phyloP scores from a whole-genome alignment of 305 asterid genomes.

The Fraxinus paxiana region DNA sequence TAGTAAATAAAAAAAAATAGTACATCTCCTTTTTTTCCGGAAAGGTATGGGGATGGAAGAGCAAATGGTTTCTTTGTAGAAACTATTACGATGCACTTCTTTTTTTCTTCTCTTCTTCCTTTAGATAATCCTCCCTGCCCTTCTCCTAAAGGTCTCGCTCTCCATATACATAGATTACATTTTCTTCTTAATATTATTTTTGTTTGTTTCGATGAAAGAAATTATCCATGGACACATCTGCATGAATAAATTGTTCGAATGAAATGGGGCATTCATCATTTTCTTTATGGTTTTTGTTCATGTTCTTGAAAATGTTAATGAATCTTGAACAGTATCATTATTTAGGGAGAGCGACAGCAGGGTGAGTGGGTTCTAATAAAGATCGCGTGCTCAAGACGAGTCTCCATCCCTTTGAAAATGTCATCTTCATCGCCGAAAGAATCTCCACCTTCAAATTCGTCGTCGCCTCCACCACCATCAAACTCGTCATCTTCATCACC shows the following conservation, averaged over 20 bases:
- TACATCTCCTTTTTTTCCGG: not conserved
- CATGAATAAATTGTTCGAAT: not conserved
- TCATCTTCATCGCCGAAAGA: slow-evolving; percentile 18
- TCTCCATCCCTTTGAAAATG: slow-evolving; percentile 30
- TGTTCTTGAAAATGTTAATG: slow-evolving; percentile 3
- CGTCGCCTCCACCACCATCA: slow-evolving; percentile 26
- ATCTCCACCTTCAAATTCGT: not conserved
- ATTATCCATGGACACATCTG: not conserved
- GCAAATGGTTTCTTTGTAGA: not conserved
- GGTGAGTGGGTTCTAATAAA: slow-evolving; percentile 1
- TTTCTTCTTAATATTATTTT: not conserved
- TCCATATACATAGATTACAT: not conserved
- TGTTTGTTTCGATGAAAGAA: not conserved
- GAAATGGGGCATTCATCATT: not conserved
- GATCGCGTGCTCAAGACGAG: not conserved
- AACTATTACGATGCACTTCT: not conserved
- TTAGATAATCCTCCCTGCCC: not conserved
- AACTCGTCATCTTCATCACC: slow-evolving; percentile 22
- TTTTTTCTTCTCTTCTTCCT: not conserved
- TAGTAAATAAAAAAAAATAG: not conserved
- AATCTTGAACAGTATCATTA: slow-evolving; percentile 33
- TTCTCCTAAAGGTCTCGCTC: not conserved
- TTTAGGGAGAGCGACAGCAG: slow-evolving; percentile 61
- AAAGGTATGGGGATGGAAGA: not conserved
- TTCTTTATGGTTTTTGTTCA: not conserved